Percentiles rank a stretch among this genome's conserved stretches.
Conservation (phyloP, 108 stramenopile genomes). For the Skeletonema marinoi region DNA sequence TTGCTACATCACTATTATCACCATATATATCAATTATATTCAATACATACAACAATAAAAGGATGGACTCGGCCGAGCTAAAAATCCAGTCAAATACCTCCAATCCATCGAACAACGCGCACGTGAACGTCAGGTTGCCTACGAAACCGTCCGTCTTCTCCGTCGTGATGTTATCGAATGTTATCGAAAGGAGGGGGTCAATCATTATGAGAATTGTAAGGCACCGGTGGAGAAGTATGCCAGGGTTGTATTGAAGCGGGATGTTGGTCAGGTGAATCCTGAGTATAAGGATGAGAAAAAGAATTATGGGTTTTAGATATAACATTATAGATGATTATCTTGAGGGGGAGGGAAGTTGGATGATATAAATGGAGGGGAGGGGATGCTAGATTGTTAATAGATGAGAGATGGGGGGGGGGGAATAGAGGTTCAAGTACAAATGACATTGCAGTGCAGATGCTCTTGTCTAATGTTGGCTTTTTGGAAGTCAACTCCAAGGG, state of each 20-base stretch:
- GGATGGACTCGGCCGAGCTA: conserved; percentile 64
- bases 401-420: no score
- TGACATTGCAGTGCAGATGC: no score
- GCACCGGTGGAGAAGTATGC: conserved; percentile 67
- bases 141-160: conserved; percentile 82
- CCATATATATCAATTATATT: background rate
- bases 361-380: no score
- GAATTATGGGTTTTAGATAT: conserved; percentile 59
- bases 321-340: no score
- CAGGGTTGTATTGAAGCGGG: conserved; percentile 68
- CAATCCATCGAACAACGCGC: conserved; percentile 88
- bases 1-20: no score
- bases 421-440: no score
- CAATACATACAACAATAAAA: background rate
- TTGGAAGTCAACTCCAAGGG: no score
- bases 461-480: no score
- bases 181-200: conserved; percentile 85
- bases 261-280: conserved; percentile 85
- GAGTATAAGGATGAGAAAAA: conserved; percentile 68
- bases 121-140: conserved; percentile 87
- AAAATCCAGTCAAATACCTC: conserved; percentile 82
- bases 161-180: conserved; percentile 87
- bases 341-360: no score
- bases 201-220: conserved; percentile 90
- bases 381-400: no score